A percentile compares a stretch with the other conserved stretches of the same genome.
Evolutionary conservation across 2,329 filamentous ascomycete genomes (phyloP).

Genomic region (Ilyonectria mors-panacis): DNA sequence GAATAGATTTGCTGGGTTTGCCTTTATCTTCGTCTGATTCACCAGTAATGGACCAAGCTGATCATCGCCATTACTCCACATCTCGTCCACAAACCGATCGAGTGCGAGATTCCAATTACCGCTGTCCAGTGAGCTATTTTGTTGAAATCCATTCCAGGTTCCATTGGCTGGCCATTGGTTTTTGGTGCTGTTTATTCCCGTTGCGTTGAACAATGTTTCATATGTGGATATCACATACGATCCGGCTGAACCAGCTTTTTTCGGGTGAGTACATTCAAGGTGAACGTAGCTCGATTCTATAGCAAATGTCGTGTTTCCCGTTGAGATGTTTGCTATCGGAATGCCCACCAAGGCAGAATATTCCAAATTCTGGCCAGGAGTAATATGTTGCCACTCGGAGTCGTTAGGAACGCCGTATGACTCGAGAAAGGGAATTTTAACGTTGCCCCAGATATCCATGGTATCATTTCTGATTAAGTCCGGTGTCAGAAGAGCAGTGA

Average conservation of each 20-base stretch:
- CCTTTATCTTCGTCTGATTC: neutral
- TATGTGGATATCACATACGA: neutral
- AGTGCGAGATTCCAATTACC: neutral
- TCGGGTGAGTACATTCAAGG: conserved; percentile 14
- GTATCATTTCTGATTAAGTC: neutral
- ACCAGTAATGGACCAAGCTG: neutral
- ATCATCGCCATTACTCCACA: neutral
- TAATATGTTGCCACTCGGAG: neutral
- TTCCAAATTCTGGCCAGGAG: neutral
- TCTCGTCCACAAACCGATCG: neutral
- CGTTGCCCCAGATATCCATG: conserved; percentile 28
- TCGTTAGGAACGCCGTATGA: neutral
- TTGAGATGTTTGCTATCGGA: conserved; percentile 15
- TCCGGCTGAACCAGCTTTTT: neutral
- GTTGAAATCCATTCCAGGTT: neutral
- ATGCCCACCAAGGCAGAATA: conserved; percentile 27
- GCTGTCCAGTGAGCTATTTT: neutral
- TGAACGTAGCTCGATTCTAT: conserved; percentile 31
- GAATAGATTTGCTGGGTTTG: neutral
- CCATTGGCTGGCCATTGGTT: neutral
- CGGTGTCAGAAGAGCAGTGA: neutral
- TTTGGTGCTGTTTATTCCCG: neutral
- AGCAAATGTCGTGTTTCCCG: conserved; percentile 22
- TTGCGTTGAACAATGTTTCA: neutral
- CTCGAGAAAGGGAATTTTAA: conserved; percentile 25